Conservation (phyloP, 306 rosid species). For the Begonia peltatifolia region DNA sequence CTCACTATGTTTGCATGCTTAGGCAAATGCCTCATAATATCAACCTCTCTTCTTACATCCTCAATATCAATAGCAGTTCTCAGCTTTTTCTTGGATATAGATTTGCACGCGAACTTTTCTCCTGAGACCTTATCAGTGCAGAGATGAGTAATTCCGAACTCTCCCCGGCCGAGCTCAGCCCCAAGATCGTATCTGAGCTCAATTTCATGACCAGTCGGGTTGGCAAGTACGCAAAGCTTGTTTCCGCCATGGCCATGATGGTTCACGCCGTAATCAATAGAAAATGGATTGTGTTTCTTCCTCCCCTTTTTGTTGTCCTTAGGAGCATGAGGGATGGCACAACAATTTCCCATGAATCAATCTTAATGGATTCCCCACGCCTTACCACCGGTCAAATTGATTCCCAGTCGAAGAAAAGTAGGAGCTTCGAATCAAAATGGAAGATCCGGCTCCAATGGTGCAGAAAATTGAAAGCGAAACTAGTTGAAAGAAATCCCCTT, state of each 20-base stretch:
- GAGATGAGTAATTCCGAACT: constrained; percentile 15
- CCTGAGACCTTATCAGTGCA: constrained; percentile 13
- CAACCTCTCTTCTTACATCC: constrained; percentile 23
- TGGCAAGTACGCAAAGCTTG: constrained; percentile 14
- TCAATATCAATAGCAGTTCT: constrained; percentile 20
- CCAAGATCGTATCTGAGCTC: constrained; percentile 11
- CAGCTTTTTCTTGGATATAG: constrained; percentile 23
- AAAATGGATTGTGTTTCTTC: constrained; percentile 18
- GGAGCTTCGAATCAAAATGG: too few species aligned
- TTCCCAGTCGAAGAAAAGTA: too few species aligned
- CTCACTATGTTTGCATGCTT: constrained; percentile 21
- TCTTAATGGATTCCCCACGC: too few species aligned
- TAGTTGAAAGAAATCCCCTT: too few species aligned
- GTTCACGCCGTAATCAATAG: constrained; percentile 10
- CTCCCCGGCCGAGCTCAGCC: constrained; percentile 21
- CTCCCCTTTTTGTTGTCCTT: constrained; percentile 7
- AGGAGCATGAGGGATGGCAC: constrained; percentile 12
- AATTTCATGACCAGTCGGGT: constrained; percentile 18
- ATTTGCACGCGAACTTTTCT: constrained; percentile 21
- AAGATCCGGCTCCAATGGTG: too few species aligned
- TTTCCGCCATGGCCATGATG: constrained; percentile 16
- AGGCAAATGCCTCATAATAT: constrained; percentile 25
- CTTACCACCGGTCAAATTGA: too few species aligned
- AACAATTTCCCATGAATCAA: constrained; percentile 21
- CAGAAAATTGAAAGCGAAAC: too few species aligned